Evolutionary conservation across 2,329 filamentous ascomycete species (phyloP), one percentile per base, ranked within the genome.

Genomic region (Zasmidium angulare): DNA sequence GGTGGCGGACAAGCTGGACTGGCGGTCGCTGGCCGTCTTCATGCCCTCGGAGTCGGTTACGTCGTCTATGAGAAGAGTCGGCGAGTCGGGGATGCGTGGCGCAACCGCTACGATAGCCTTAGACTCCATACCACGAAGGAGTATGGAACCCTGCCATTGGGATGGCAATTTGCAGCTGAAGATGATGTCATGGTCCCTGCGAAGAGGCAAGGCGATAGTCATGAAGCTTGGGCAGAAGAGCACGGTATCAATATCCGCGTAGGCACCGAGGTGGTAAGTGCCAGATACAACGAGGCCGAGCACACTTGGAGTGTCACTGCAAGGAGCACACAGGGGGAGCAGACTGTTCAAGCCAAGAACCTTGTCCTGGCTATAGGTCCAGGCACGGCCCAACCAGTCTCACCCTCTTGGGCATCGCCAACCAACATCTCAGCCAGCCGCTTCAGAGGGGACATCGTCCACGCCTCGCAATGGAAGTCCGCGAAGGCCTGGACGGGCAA

Each of bases 81-180:
- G 17, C 70, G 76, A 0, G 71, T 82, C 10, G 80, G 80, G 3
- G 80, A 82, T 60, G 81, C 79, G 52, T 83, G 81, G 81, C 69
- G 78, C 2, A 74, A 77, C 17, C 74, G 81, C n/a, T 83, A 83
- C 60, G 68, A 79, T 0, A 80, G 81, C 54, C 90, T 87, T 87
- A 87, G 87, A 2, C 73, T 88, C 17, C 90, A 88, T 71, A 89
- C 86, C 0, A 86, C 87, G 3, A 90, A 89, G 68, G 54, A 64
- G 11, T 29, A 29, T 11, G 26, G 26, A 11, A 4, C 26, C 4
- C 26, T 29, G 11, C 26, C 26, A 29, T 11, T 29, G 11, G 26
- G 26, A 29, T 29, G 26, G 26, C 26, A 11, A 6, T 29, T 29
- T 11, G 6, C 26, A 29, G 26, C 6, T 6, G 26, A 29, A 11